Base-by-base conservation (phyloP, 2,329 filamentous ascomycete genomes). In the Aspergillus brasiliensis region DNA sequence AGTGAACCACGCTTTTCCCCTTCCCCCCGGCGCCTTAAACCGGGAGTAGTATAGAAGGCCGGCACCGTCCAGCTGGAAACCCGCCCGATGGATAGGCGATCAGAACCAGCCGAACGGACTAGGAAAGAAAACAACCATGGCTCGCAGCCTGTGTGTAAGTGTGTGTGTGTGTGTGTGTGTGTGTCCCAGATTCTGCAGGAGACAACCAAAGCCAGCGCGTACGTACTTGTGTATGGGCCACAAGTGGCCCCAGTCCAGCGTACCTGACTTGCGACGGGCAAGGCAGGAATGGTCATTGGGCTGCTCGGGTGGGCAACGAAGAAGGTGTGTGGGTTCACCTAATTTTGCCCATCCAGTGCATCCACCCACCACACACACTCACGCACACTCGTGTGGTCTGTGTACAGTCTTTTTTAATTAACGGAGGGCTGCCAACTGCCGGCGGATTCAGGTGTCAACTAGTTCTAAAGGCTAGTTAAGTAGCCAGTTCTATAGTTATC, bases 91-190 rank as follows among this genome's bases (percentile, higher is more conserved):
- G 46, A 48, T 25, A 21, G 44, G 13, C 44, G 51, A 49, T 46
- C 37, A 56, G 31, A 31, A 23, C 31, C 46, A 19, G 27, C 19
- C 19, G 55, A 51, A 57, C 6, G 21, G 13, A 28, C 23, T 38
- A 57, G 23, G 51, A 59, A 47, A 49, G 11, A 37, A 17, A 49
- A 25, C 25, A 51, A 47, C 40, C 54, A 60, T 40, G 40, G 27
- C 38, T 42, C 49, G 42, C 56, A 48, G 27, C 21, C 25, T 21
- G 15, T 56, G 28, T 31, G 28, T 31, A 10, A 10, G 28, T n/a
- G n/a, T n/a, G 28, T 31, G 3, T 4, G 3, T 31, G 28, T 28
- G 27, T n/a, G 27, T 34, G 31, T 34, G 31, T 28, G 27, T 15
- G 31, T 34, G 46, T 49, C 27, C 46, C 46, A 49, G 8, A 49